phyloP scores from a whole-genome alignment of 345 rosid species.

The Aquilaria malaccensis region DNA sequence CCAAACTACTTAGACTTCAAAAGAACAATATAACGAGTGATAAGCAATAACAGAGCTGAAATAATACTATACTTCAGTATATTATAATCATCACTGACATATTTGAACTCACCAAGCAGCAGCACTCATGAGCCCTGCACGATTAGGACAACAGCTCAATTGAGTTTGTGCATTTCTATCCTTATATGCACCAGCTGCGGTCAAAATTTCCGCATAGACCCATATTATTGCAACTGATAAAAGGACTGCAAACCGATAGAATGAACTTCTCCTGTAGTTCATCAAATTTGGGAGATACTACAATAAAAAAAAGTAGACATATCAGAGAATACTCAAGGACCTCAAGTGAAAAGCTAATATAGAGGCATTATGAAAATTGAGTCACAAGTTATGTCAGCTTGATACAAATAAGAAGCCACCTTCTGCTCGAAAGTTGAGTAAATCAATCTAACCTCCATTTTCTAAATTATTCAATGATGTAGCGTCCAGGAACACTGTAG shows the following conservation, averaged over 20 bases:
- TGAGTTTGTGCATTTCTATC: constrained; percentile 51
- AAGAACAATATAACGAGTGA: background rate
- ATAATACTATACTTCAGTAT: background rate
- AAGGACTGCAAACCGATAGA: constrained; percentile 53
- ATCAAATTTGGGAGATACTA: constrained; percentile 62
- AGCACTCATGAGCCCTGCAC: constrained; percentile 73
- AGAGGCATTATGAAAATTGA: background rate
- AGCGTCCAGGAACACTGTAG: too few relatives aligned
- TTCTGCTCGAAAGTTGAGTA: too few relatives aligned
- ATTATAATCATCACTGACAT: background rate
- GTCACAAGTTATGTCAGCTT: background rate
- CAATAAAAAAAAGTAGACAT: constrained; percentile 12
- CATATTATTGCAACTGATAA: constrained; percentile 50
- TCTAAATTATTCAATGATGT: too few relatives aligned
- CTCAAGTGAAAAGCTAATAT: background rate
- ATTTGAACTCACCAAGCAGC: constrained; percentile 61
- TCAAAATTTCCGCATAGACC: constrained; percentile 75
- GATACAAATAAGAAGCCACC: too few relatives aligned
- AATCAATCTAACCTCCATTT: too few relatives aligned
- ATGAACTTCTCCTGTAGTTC: constrained; percentile 32
- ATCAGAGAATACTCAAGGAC: constrained; percentile 3
- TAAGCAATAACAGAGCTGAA: background rate
- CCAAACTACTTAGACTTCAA: background rate
- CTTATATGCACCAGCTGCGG: constrained; percentile 74
- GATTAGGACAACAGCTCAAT: constrained; percentile 73